Evolutionary conservation across 345 rosid species (phyloP).

Genomic region (Aurinia saxatilis): DNA sequence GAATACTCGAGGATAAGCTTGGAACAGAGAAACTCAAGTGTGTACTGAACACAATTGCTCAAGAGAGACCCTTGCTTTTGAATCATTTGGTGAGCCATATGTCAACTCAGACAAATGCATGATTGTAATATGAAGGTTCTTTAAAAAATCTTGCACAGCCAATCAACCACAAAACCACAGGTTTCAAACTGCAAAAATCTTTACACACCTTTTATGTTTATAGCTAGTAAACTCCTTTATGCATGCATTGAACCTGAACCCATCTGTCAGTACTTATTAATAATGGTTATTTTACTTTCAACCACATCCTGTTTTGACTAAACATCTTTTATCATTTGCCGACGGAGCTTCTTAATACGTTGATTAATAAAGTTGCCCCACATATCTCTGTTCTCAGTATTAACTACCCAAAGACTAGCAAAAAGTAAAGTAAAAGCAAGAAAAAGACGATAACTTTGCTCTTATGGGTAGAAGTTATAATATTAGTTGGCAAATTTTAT

Average conservation of each 20-base stretch:
- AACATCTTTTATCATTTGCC: not conserved
- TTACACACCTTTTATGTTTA: not conserved
- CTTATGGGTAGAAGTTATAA: no score
- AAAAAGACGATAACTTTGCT: no score
- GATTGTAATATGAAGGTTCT: not conserved
- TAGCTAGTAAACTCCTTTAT: not conserved
- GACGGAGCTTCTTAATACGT: not conserved
- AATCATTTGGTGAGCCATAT: not conserved
- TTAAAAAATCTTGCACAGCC: not conserved
- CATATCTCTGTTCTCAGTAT: no score
- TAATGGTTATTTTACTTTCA: no score
- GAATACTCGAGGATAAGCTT: conserved; percentile 39
- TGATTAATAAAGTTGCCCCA: not conserved
- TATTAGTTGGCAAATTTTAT: no score
- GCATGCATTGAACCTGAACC: not conserved
- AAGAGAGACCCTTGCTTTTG: conserved; percentile 47
- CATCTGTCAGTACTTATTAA: not conserved
- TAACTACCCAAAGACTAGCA: no score
- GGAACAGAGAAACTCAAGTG: conserved; percentile 27
- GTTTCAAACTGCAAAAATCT: no score
- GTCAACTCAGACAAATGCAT: not conserved
- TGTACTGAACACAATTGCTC: conserved; percentile 29
- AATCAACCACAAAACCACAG: not conserved
- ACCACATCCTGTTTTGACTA: not conserved
- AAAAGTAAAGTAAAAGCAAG: no score